Evolutionary conservation across 257 asterid species (phyloP).

Genomic region (Ehretia macrophylla): DNA sequence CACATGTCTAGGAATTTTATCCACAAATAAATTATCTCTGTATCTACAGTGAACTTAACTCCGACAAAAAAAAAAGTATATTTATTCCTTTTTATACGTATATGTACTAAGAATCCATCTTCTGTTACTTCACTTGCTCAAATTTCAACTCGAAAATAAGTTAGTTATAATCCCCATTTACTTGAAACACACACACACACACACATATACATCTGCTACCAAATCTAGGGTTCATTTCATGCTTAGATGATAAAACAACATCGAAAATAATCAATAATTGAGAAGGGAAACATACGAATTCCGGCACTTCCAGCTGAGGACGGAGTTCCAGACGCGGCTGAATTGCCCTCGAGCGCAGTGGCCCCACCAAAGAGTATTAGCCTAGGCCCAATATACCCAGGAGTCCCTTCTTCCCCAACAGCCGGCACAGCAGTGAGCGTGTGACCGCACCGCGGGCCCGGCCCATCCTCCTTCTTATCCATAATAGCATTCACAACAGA

Average conservation of each 20-base stretch:
- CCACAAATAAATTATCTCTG: background rate
- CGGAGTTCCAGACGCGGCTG: conserved; percentile 89
- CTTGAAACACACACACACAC: background rate
- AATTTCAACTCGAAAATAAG: background rate
- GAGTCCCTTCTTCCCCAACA: conserved; percentile 89
- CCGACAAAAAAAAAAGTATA: too few species aligned
- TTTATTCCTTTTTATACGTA: too few species aligned
- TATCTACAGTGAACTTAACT: background rate
- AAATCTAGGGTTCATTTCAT: background rate
- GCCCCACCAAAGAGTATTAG: conserved; percentile 94
- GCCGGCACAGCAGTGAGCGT: conserved; percentile 97
- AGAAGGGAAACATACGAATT: conserved; percentile 55
- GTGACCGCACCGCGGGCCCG: conserved; percentile 97
- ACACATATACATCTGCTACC: background rate
- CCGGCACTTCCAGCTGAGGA: conserved; percentile 98
- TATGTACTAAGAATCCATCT: background rate
- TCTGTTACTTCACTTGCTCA: background rate
- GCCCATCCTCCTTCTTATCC: conserved; percentile 95
- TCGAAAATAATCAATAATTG: conserved; percentile 1
- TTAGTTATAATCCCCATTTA: background rate
- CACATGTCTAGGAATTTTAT: background rate
- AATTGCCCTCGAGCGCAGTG: conserved; percentile 95
- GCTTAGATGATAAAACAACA: background rate
- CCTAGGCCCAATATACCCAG: conserved; percentile 86
- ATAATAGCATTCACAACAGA: conserved; percentile 68